Evolutionary conservation across 805 yeast genomes (phyloP), one percentile per base, ranked within the genome.

Genomic region (Ogataea glucozyma): DNA sequence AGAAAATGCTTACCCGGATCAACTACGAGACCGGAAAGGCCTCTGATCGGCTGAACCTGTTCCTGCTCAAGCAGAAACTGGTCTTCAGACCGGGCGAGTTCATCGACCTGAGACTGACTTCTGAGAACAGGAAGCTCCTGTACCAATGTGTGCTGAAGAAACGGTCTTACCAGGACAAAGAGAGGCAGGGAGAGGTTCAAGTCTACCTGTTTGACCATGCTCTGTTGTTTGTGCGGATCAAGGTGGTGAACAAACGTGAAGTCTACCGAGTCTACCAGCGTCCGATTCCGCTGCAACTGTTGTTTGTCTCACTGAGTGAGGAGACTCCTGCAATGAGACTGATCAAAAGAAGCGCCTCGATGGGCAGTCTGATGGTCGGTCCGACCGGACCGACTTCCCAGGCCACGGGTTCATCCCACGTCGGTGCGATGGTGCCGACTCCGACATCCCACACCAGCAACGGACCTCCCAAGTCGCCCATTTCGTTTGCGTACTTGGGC

Each of bases 21-120:
- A 88, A 93, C 62, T 75, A 79, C 37, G 97, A 90, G 54, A 82
- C 95, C 30, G 99, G 99, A 67, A 90, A 85, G 53, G 88, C 95
- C 22, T 89, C 93, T 27, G 97, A 91, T 70, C 76, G 97, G 51
- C 88, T 89, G 67, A 88, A 90, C 51, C 76, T 93, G 47, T 85
- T 89, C 70, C 82, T 89, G 38, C 73, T 93, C 60, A 86, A 87
- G 57, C 96, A 88, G 62, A 82, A 88, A 40, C 74, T 93, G 47
- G 83, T 88, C 22, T 85, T 83, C 68, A 75, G 85, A 48, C 83
- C 83, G 4, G 89, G 88, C 47, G 97, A 90, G 56, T 79, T 83
- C 56, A 90, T 84, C 52, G 95, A 91, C 59, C 73, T 93, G 68
- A 88, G 88, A 50, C 72, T 93, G 52, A 79, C 83, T 38, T 88